Evolutionary conservation across 106 monocot species (phyloP), one percentile per base, ranked within the genome.

Genomic region (Dendrobium catenatum): DNA sequence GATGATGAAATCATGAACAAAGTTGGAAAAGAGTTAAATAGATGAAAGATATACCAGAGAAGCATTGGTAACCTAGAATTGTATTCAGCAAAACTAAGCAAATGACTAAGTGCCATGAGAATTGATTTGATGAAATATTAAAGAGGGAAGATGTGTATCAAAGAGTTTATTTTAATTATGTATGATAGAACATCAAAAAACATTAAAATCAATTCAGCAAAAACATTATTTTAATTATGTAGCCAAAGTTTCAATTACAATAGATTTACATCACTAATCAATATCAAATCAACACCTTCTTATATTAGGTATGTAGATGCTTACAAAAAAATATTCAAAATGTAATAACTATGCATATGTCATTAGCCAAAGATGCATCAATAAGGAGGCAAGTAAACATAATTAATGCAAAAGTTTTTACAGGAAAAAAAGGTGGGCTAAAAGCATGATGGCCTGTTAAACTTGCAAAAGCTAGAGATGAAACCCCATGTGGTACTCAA

Each of bases 1-100:
- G 67, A 68, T 27, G 67, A 67, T 67, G 67, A 67, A 67, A 27
- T 67, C 67, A 67, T 27, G 10, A 67, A 7, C 56, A 67, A 67
- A 67, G 67, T 15, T 56, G 19, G 56, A 56, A 16, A 18, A 56
- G 56, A 58, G 17, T 58, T n/a, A 58, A 58, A 13, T n/a, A 58
- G 20, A 58, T 68, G 6, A 68, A 68, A 26, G 67, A 29, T 19
- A 58, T 27, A 9, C 64, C 26, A 11, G 67, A 68, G 67, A 68
- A 27, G 11, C 67, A 68, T 68, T 24, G 67, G 22, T 68, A 27
- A 68, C 6, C 5, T n/a, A 24, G 26, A 68, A 19, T 56, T 68
- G 16, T 29, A 68, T 68, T 68, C n/a, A 27, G 20, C 9, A 68
- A 68, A 68, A 68, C 24, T 27, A 68, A 68, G 27, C 67, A 58